A percentile compares a stretch with the other conserved stretches of the same genome.
phyloP scores from a whole-genome alignment of 2,329 filamentous ascomycete species.

The Fonsecaea multimorphosa region DNA sequence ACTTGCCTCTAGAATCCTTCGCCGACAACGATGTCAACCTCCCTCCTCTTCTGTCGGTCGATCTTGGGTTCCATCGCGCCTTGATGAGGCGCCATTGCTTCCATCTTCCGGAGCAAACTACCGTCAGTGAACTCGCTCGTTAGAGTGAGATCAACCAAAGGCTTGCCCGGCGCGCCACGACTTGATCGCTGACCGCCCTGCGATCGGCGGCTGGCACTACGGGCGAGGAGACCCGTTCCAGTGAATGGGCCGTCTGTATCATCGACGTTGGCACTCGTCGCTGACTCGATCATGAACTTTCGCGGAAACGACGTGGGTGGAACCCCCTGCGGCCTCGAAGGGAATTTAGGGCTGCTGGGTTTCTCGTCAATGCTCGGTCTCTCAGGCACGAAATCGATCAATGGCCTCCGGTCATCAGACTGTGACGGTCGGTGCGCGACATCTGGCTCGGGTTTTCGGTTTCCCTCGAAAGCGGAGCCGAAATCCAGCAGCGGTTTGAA shows the following conservation, averaged over 20 bases:
- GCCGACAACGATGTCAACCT: constrained; percentile 26
- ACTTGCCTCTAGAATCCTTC: background rate
- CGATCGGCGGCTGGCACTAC: constrained; percentile 32
- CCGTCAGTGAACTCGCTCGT: constrained; percentile 53
- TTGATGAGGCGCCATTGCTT: constrained; percentile 34
- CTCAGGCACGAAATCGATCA: constrained; percentile 26
- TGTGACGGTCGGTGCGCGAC: constrained; percentile 22
- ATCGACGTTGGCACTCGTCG: constrained; percentile 1
- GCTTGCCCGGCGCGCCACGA: constrained; percentile 39
- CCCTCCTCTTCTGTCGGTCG: constrained; percentile 32
- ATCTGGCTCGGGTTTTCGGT: background rate
- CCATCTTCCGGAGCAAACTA: constrained; percentile 50
- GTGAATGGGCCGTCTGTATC: constrained; percentile 32
- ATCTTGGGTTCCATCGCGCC: constrained; percentile 30
- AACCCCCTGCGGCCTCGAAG: constrained; percentile 1
- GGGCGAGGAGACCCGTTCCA: constrained; percentile 36
- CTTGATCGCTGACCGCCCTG: constrained; percentile 29
- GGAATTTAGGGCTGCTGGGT: constrained; percentile 9
- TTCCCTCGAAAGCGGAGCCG: constrained; percentile 41
- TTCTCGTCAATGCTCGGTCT: constrained; percentile 20
- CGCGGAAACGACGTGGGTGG: constrained; percentile 28
- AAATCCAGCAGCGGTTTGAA: constrained; percentile 73
- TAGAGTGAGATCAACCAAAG: constrained; percentile 52
- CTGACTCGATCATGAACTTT: constrained; percentile 18
- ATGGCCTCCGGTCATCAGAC: constrained; percentile 20